These are phyloP conservation scores for Harrya chromipes DNA, from an alignment of 768 basidiomycete genomes.

Conservation along the genomic window DNA sequence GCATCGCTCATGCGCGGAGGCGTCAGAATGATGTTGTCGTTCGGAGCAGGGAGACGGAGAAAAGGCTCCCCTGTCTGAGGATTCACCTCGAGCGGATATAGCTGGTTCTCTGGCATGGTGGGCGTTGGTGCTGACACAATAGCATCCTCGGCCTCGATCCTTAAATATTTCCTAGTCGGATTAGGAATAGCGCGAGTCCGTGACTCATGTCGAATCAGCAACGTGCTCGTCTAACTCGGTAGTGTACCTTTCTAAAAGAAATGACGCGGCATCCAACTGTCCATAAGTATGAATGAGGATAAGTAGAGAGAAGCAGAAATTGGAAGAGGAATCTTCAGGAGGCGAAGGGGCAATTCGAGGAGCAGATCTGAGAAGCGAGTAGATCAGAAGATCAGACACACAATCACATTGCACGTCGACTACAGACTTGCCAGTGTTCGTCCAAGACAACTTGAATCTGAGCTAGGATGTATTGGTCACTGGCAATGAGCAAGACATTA, in stretches of 20 bases:
- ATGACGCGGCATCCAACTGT: too few relatives aligned
- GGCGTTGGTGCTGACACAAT: background rate
- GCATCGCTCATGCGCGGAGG: constrained; percentile 50
- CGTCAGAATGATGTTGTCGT: constrained; percentile 55
- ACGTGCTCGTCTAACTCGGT: background rate
- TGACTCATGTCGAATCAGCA: background rate
- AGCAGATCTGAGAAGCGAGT: too few relatives aligned
- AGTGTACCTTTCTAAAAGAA: background rate
- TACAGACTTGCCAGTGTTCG: constrained; percentile 85
- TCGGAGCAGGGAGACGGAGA: constrained; percentile 49
- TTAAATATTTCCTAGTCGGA: background rate
- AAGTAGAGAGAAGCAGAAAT: too few relatives aligned
- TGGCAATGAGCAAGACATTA: constrained; percentile 99
- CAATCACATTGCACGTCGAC: constrained; percentile 98
- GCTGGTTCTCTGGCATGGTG: constrained; percentile 21
- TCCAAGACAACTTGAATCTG: constrained; percentile 99
- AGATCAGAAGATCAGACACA: too few relatives aligned
- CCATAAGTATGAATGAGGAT: too few relatives aligned
- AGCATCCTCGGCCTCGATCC: background rate
- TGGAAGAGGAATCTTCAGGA: too few relatives aligned
- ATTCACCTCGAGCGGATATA: constrained; percentile 42
- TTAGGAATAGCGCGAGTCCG: too few relatives aligned
- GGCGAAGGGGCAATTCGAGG: too few relatives aligned
- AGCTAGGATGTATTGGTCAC: constrained; percentile 93
- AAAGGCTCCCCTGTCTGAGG: constrained; percentile 49